A percentile compares a stretch with the other conserved stretches of the same genome.
These are phyloP conservation scores for Kwoniella botswanensis DNA, from an alignment of 768 basidiomycete species.

Conservation along the genomic window DNA sequence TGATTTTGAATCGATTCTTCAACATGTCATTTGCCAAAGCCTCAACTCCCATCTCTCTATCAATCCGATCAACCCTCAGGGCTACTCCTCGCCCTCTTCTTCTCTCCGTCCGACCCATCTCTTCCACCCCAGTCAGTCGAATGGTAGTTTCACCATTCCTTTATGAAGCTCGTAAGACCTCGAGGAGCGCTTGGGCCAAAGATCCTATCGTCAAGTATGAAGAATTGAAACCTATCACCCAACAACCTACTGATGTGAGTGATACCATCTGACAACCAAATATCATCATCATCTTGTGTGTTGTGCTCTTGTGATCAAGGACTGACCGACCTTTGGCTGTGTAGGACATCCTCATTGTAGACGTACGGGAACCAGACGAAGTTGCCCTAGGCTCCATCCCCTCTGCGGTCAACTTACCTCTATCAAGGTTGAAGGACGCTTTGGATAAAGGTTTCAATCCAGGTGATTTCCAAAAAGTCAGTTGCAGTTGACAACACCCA, in stretches of 20 bases:
- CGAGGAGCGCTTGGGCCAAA: constrained; percentile 64
- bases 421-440: constrained; percentile 74
- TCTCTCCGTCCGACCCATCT: constrained; percentile 10
- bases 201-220: constrained; percentile 75
- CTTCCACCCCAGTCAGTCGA: constrained; percentile 5
- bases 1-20: too few species aligned
- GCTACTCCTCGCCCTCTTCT: constrained; percentile 10
- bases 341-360: constrained; percentile 55
- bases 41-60: neutral
- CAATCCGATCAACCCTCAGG: constrained; percentile 8
- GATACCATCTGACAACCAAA: constrained; percentile 5
- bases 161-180: constrained; percentile 15
- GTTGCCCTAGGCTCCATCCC: constrained; percentile 91
- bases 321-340: too few species aligned
- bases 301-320: too few species aligned
- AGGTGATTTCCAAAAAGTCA: constrained; percentile 53
- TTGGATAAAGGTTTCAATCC: constrained; percentile 63
- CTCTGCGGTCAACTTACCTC: constrained; percentile 85
- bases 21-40: constrained; percentile 21
- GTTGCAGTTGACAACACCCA: constrained; percentile 1
- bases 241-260: constrained; percentile 69
- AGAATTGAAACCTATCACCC: constrained; percentile 76
- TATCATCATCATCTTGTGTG: neutral
- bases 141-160: constrained; percentile 19
- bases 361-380: constrained; percentile 89